phyloP scores from a whole-genome alignment of 2,329 filamentous ascomycete genomes.

The Teratosphaeria nubilosa region DNA sequence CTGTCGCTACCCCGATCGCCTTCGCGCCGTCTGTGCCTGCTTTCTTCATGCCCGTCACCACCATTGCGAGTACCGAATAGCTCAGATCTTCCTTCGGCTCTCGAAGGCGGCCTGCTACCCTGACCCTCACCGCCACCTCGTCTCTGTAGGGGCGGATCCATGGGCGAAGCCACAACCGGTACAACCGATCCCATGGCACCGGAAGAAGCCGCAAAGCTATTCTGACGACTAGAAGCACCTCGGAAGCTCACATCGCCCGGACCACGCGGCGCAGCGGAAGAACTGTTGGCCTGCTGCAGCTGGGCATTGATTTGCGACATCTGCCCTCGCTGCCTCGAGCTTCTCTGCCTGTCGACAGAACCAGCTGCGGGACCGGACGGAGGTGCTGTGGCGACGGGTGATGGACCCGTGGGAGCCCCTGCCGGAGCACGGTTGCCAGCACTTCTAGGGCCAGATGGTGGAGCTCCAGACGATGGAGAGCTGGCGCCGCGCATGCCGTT shows the following conservation, averaged over 20 bases:
- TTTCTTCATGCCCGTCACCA: conserved; percentile 3
- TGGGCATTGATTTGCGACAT: conserved; percentile 17
- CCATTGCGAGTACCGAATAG: conserved; percentile 13
- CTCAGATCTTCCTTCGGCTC: conserved; percentile 8
- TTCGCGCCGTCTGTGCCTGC: conserved; percentile 12
- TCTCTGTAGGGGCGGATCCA: conserved; percentile 11
- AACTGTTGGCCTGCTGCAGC: conserved; percentile 2
- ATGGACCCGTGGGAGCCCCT: conserved; percentile 21
- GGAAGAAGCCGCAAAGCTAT: conserved; percentile 10
- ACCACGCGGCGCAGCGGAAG: conserved; percentile 2
- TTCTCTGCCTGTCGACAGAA: conserved; percentile 12
- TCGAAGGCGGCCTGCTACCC: conserved; percentile 6
- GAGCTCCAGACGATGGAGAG: conserved; percentile 18
- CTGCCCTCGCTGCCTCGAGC: conserved; percentile 12
- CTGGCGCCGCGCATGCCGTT: conserved; percentile 13
- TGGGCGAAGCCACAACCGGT: conserved; percentile 9
- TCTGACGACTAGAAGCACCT: conserved; percentile 20
- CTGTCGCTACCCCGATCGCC: conserved; percentile 14
- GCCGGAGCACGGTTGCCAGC: conserved; percentile 10
- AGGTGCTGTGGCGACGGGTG: conserved; percentile 14
- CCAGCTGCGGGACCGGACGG: conserved; percentile 21
- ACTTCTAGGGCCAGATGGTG: conserved; percentile 20
- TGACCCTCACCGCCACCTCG: conserved; percentile 5
- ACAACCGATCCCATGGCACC: background rate
- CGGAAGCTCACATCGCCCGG: conserved; percentile 21